A percentile compares a stretch with the other conserved stretches of the same genome.
phyloP scores from a whole-genome alignment of 2,329 filamentous ascomycete species.

The Fusarium odoratissimum region DNA sequence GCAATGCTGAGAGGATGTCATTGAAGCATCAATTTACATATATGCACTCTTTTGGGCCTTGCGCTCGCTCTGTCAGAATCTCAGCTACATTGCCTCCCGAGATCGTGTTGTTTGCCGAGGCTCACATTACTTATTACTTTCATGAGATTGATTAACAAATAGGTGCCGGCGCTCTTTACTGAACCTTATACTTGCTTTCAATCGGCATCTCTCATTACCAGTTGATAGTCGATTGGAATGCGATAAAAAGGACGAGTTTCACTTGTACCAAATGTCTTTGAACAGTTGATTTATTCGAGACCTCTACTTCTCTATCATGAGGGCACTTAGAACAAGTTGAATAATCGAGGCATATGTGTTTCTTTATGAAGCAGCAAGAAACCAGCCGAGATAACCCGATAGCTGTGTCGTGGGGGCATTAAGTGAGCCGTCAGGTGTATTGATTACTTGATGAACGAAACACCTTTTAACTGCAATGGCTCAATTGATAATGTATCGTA shows the following conservation, averaged over 20 bases:
- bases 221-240: not conserved
- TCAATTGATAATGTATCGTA: not conserved
- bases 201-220: not conserved
- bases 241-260: not conserved
- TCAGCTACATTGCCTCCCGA: not conserved
- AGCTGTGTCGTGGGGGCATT: not conserved
- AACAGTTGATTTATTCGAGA: not conserved
- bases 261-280: not conserved
- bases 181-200: rapidly evolving
- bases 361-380: not conserved
- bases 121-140: not conserved
- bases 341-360: too few species aligned
- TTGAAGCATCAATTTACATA: not conserved
- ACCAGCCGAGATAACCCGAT: too few species aligned
- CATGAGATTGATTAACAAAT: not conserved
- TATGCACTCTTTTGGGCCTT: not conserved
- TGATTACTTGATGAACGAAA: not conserved
- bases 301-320: not conserved
- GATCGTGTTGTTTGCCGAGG: not conserved
- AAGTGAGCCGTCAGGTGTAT: not conserved
- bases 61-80: not conserved
- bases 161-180: not conserved
- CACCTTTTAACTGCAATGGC: rapidly evolving
- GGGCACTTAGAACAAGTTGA: not conserved
- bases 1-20: rapidly evolving